phyloP scores from a whole-genome alignment of 495 filamentous ascomycete genomes.

The Paragyromitra xinjiangensis region DNA sequence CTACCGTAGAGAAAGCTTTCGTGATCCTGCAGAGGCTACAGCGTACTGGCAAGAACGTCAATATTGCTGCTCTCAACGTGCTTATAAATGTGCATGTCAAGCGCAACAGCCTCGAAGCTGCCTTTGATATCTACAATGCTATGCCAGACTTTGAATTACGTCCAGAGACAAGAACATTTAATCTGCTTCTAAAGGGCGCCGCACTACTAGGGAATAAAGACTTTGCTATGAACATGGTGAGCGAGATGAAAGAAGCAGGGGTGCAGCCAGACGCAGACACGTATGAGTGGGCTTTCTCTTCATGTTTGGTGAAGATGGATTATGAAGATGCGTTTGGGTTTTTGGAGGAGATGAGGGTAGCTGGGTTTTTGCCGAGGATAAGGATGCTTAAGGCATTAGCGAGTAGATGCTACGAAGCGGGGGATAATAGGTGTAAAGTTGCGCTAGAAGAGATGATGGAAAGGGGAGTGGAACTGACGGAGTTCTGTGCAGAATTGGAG shows the following conservation, averaged over 20 bases:
- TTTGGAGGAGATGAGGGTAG: conserved; percentile 65
- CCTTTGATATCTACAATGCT: conserved; percentile 75
- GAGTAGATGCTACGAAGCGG: conserved; percentile 59
- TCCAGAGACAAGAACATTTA: conserved; percentile 69
- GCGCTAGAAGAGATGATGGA: conserved; percentile 60
- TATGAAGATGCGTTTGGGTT: conserved; percentile 69
- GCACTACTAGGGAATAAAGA: conserved; percentile 63
- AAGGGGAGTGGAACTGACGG: conserved; percentile 29
- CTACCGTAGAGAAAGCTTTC: conserved; percentile 34
- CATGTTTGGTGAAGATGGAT: conserved; percentile 66
- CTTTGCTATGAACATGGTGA: conserved; percentile 72
- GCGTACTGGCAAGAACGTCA: conserved; percentile 45
- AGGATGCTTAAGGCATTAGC: conserved; percentile 62
- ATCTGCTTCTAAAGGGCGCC: conserved; percentile 72
- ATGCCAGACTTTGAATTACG: conserved; percentile 69
- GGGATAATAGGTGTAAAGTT: conserved; percentile 62
- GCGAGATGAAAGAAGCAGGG: conserved; percentile 75
- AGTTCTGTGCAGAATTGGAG: conserved; percentile 7
- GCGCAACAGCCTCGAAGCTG: conserved; percentile 62
- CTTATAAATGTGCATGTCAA: conserved; percentile 67
- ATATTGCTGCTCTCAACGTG: conserved; percentile 66
- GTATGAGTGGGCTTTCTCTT: conserved; percentile 74
- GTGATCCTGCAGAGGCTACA: conserved; percentile 19
- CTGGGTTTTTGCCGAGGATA: conserved; percentile 53
- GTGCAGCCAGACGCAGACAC: conserved; percentile 69